A percentile compares a stretch with the other conserved stretches of the same genome.
Conservation (phyloP, 2,329 filamentous ascomycete genomes). For the Phaeomoniella chlamydospora region DNA sequence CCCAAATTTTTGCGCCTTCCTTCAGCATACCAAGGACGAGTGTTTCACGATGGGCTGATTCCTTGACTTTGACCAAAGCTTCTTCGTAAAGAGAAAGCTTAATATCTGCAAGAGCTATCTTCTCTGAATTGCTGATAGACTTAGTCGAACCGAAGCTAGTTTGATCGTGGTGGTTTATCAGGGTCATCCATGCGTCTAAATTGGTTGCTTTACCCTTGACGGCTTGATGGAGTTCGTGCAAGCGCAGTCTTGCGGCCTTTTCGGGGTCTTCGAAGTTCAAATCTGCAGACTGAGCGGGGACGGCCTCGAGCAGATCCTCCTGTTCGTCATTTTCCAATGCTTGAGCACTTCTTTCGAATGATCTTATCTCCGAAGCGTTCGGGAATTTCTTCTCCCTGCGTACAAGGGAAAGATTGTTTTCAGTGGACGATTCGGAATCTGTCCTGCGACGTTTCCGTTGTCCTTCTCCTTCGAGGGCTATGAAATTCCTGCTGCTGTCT, state of each 20-base stretch:
- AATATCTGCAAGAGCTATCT: slow-evolving; percentile 58
- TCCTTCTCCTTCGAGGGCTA: not conserved
- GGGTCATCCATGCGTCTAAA: slow-evolving; percentile 57
- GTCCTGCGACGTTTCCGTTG: not conserved
- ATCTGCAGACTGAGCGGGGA: not conserved
- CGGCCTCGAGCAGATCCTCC: not conserved
- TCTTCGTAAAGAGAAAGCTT: slow-evolving; percentile 69
- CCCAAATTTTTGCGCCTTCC: slow-evolving; percentile 65
- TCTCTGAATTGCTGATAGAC: slow-evolving; percentile 43
- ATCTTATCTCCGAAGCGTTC: not conserved
- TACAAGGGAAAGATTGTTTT: not conserved
- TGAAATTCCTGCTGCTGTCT: not conserved
- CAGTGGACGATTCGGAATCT: not conserved
- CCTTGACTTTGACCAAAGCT: slow-evolving; percentile 46
- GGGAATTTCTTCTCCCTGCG: not conserved
- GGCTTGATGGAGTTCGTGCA: slow-evolving; percentile 27
- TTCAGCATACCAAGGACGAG: slow-evolving; percentile 57
- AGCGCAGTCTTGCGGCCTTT: slow-evolving; percentile 36
- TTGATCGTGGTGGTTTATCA: slow-evolving; percentile 67
- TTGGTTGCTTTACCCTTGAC: slow-evolving; percentile 54
- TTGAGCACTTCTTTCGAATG: too few species aligned
- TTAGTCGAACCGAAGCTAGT: slow-evolving; percentile 25
- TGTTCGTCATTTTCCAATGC: not conserved
- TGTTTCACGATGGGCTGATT: slow-evolving; percentile 34
- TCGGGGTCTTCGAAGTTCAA: too few species aligned